Evolutionary conservation across 2,329 filamentous ascomycete species (phyloP), one percentile per base, ranked within the genome.

Genomic region (Xylariaceae sp.): DNA sequence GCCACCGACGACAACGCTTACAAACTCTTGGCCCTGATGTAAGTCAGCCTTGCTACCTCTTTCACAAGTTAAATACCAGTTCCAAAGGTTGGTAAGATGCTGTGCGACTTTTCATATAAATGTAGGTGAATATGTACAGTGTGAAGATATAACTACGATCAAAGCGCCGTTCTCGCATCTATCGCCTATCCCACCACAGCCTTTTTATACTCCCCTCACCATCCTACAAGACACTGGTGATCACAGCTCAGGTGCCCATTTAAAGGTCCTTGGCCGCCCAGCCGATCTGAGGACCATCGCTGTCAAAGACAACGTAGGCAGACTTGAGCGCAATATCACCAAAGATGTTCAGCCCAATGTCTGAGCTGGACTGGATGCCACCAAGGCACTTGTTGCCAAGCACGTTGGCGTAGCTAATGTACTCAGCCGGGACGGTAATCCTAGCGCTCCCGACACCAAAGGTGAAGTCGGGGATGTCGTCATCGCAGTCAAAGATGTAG

Each of bases 311-410:
- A 35, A 79, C 78, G 53, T 79, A 84, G 54, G 79, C 74, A 49
- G 71, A 71, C 74, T 85, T 85, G 44, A 85, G 69, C 65, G 83
- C 81, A 49, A 82, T 69, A 51, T 85, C 81, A 22, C 81, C 81
- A 45, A 80, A 78, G 62, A 85, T 84, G 54, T 67, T 73, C 57
- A 81, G 66, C 29, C 55, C 53, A 19, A 57, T 52, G 29, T 42
- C 53, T 8, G 33, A 24, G 37, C 47, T 47, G 30, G 52, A 63
- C 69, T 87, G 83, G 41, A 87, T 72, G 37, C 82, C 83, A 44
- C 83, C 83, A 54, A 72, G 85, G 72, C 83, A 86, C 29, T 43
- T 66, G 3, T 54, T 57, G 9, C 56, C 64, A 47, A 67, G 66
- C 17, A 69, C 61, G 18, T 65, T 58, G 1, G 72, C 64, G 57